phyloP scores from a whole-genome alignment of 2,329 filamentous ascomycete genomes.

The Ophiostoma populinum region DNA sequence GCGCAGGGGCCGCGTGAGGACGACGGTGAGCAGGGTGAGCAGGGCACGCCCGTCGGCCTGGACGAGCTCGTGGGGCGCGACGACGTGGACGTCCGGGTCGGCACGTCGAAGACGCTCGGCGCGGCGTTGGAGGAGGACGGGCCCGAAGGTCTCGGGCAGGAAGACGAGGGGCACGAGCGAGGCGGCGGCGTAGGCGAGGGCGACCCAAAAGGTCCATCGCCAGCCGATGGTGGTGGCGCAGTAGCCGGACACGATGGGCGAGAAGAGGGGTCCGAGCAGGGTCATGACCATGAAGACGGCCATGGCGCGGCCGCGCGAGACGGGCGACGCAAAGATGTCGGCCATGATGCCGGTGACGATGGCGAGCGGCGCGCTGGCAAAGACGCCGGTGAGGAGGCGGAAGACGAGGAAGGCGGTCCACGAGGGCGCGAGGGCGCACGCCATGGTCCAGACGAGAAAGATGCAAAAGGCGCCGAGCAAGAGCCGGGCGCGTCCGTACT shows the following conservation, averaged over 20 bases:
- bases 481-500: slow-evolving; percentile 37
- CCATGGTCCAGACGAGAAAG: slow-evolving; percentile 36
- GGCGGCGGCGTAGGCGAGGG: slow-evolving; percentile 46
- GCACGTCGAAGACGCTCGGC: slow-evolving; percentile 39
- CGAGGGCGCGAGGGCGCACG: slow-evolving; percentile 34
- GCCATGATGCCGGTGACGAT: slow-evolving; percentile 48
- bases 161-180: slow-evolving; percentile 45
- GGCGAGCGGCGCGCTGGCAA: slow-evolving; percentile 41
- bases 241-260: slow-evolving; percentile 48
- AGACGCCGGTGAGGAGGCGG: slow-evolving; percentile 31
- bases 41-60: slow-evolving; percentile 34
- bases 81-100: slow-evolving; percentile 27
- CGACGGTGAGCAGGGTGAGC: slow-evolving; percentile 45
- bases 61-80: slow-evolving; percentile 47
- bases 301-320: slow-evolving; percentile 40
- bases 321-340: slow-evolving; percentile 43
- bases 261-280: slow-evolving; percentile 46
- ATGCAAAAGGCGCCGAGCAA: slow-evolving; percentile 27
- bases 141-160: slow-evolving; percentile 47
- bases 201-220: slow-evolving; percentile 58
- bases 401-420: slow-evolving; percentile 37
- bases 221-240: slow-evolving; percentile 40
- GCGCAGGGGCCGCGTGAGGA: slow-evolving; percentile 51
- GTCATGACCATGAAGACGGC: slow-evolving; percentile 42
- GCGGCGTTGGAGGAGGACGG: slow-evolving; percentile 36